Evolutionary conservation across 129 eudicot genomes (phyloP), one percentile per base, ranked within the genome.

Genomic region (Saposhnikovia divaricata): DNA sequence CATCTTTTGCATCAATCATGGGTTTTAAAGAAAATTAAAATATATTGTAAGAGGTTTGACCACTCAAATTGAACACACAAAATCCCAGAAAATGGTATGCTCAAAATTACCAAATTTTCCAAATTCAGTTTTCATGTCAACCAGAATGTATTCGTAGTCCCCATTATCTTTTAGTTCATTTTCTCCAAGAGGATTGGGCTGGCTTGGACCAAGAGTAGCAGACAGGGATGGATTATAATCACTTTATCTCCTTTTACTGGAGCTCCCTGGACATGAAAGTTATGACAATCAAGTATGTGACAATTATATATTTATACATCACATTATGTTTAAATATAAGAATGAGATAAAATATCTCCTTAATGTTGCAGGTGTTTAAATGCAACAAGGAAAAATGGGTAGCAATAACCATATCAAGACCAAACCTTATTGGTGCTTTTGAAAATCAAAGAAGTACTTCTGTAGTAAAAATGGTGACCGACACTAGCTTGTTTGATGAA

Each of bases 111-210:
- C 99, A 47, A 90, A 95, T 82, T 89, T 95, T 74, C 85, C 94
- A 39, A 96, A 91, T 84, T 95, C 99, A 44, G 51, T 16, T 85
- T 82, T 95, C 99, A 95, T 95, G 87, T 95, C 97, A 53, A 86
- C 96, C 85, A 95, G 39, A 61, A 92, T 92, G 74, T 95, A 96
- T 72, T 87, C 88, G 72, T 89, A 95, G 80, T 92, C 97, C 34
- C 88, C 95, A 72, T 95, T 95, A 28, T 92, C 92, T 80, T 80
- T 31, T 31, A 31, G 34, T 31, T 31, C 34, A 31, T 31, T 31
- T 31, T 31, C 34, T 31, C 34, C 34, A 31, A 31, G 34, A 31
- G 34, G 34, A 31, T 31, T 31, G 34, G 34, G 34, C 34, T 31
- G 34, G 34, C 34, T 31, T 31, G 34, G 34, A 31, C 34, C 34